phyloP scores from a whole-genome alignment of 306 rosid genomes.

The Cucurbita argyrosperma region DNA sequence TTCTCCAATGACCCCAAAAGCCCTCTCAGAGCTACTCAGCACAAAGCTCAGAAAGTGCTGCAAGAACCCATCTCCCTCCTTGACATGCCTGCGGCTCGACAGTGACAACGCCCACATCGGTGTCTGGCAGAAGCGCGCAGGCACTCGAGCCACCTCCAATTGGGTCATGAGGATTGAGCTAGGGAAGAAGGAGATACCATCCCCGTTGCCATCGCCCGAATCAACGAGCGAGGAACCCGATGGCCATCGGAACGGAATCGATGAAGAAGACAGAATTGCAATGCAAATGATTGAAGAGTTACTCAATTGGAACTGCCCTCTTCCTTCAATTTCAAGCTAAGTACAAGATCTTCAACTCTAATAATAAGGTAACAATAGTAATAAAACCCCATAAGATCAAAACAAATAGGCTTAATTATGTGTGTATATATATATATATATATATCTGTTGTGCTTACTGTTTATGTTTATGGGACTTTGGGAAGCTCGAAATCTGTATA shows the following conservation, averaged over 20 bases:
- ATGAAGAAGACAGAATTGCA: constrained; percentile 70
- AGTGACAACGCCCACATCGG: constrained; percentile 89
- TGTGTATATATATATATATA: not conserved
- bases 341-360: not conserved
- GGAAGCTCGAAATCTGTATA: constrained; percentile 1
- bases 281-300: constrained; percentile 95
- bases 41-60: constrained; percentile 76
- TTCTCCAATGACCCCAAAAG: constrained; percentile 25
- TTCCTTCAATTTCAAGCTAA: constrained; percentile 17
- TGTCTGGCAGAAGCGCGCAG: constrained; percentile 88
- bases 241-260: constrained; percentile 7
- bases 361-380: not conserved
- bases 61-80: constrained; percentile 83
- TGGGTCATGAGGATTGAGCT: constrained; percentile 97
- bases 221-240: constrained; percentile 1
- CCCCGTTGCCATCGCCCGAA: not conserved
- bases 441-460: not conserved
- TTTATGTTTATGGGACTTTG: not conserved
- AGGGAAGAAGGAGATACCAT: constrained; percentile 32
- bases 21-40: constrained; percentile 72
- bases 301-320: constrained; percentile 54
- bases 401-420: not conserved
- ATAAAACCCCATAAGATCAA: not conserved
- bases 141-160: constrained; percentile 53
- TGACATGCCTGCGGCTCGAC: constrained; percentile 84